phyloP scores from a whole-genome alignment of 2,329 filamentous ascomycete species.

The Pleoardoris graminearum region DNA sequence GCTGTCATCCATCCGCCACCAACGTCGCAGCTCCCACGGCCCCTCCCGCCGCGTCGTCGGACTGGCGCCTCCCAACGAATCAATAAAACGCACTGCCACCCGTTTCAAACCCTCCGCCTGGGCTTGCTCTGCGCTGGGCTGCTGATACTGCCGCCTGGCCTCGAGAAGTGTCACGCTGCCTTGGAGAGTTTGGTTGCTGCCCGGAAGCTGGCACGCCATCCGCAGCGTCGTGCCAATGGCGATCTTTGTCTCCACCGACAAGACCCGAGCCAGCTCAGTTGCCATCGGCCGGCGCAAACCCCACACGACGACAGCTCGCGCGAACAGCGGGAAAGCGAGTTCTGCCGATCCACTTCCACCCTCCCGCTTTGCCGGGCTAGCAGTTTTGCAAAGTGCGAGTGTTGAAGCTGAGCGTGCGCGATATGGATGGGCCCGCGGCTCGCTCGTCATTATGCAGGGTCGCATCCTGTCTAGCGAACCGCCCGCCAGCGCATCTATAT shows the following conservation, averaged over 20 bases:
- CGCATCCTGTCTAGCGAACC: slow-evolving; percentile 10
- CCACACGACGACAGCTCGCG: slow-evolving; percentile 26
- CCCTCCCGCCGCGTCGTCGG: background rate
- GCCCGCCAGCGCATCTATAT: slow-evolving; percentile 7
- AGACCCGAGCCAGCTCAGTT: slow-evolving; percentile 11
- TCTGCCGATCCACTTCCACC: slow-evolving; percentile 31
- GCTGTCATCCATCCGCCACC: background rate
- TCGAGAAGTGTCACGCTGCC: slow-evolving; percentile 9
- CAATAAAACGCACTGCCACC: slow-evolving; percentile 23
- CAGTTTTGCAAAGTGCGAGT: slow-evolving; percentile 26
- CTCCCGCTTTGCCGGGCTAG: slow-evolving; percentile 30
- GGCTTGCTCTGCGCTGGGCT: slow-evolving; percentile 20
- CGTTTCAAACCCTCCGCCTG: slow-evolving; percentile 31
- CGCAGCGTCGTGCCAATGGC: slow-evolving; percentile 19
- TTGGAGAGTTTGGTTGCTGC: slow-evolving; percentile 15
- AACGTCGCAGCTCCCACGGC: slow-evolving; percentile 1
- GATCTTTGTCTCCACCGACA: slow-evolving; percentile 42
- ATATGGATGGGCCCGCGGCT: slow-evolving; percentile 29
- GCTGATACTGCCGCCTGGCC: slow-evolving; percentile 9
- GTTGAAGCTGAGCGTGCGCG: slow-evolving; percentile 29
- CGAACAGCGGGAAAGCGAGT: slow-evolving; percentile 31
- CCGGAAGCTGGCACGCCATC: slow-evolving; percentile 10
- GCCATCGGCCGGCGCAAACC: slow-evolving; percentile 5
- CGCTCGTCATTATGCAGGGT: slow-evolving; percentile 35
- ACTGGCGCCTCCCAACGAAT: slow-evolving; percentile 8